Percentiles rank a stretch among this genome's conserved stretches.
phyloP scores from a whole-genome alignment of 1,139 yeast genomes.

The Geotrichum reessii region DNA sequence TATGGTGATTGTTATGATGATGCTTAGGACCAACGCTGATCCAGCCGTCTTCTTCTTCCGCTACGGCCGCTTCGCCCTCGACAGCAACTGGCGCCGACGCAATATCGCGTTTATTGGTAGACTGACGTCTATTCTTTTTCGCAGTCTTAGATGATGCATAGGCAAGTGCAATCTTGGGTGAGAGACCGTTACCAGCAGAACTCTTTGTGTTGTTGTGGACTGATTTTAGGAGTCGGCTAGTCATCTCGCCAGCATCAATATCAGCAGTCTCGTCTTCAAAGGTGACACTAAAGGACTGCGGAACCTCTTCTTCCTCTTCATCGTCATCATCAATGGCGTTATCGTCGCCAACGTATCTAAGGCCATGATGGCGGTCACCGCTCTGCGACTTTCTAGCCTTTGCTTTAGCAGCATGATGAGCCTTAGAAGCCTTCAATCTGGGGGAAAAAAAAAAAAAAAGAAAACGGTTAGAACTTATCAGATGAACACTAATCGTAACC shows the following conservation, averaged over 20 bases:
- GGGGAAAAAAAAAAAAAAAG: neutral
- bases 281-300: constrained; percentile 2
- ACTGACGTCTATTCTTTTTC: constrained; percentile 9
- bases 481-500: neutral
- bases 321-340: constrained; percentile 11
- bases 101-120: constrained; percentile 7
- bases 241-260: constrained; percentile 17
- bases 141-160: constrained; percentile 14
- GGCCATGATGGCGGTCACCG: constrained; percentile 9
- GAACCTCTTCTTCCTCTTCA: constrained; percentile 2
- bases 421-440: constrained; percentile 4
- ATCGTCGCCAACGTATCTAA: constrained; percentile 10
- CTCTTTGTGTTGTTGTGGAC: neutral
- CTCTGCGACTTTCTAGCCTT: constrained; percentile 5
- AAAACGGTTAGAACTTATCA: neutral
- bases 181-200: constrained; percentile 6
- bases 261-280: constrained; percentile 15
- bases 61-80: constrained; percentile 19
- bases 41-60: constrained; percentile 36
- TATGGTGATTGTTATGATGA: constrained; percentile 3
- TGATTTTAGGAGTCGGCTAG: constrained; percentile 9
- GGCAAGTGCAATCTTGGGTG: constrained; percentile 17
- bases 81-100: neutral
- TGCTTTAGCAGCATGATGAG: neutral
- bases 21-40: constrained; percentile 30